Base-by-base conservation (phyloP, 1,284 basidiomycete species). In the Ceratobasidium sp. region DNA sequence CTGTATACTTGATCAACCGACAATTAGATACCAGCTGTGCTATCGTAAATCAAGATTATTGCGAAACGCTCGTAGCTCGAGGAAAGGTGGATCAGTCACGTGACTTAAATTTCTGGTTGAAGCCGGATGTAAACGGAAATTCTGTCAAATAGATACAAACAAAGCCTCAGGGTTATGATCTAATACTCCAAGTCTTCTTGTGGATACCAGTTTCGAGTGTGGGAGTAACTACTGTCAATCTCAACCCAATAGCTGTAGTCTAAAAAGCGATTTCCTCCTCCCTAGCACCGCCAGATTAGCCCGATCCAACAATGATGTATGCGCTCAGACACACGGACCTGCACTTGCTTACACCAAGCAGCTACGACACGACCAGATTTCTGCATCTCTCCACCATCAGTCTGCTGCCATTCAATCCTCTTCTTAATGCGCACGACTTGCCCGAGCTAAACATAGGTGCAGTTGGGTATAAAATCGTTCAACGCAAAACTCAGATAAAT, bases 241-340 rank as follows among this genome's bases (percentile, higher is more conserved):
- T 46, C 56, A 22, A 72, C 22, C 69, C 69, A 72, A 56, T 72
- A 72, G 11, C 54, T 72, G 58, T 72, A 72, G 13, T 72, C 69
- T 34, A 72, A 31, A 39, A 72, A 49, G n/a, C 22, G 49, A 8
- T 54, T 56, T 37, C 49, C 46, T 14, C 4, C 22, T 2, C 69
- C 58, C 69, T 72, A 41, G n/a, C 43, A 49, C 24, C 3, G n/a
- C n/a, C 29, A 7, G 31, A 24, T 71, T 11, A 46, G 29, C 24
- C 19, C 24, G 11, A 37, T 43, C 14, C 27, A 4, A 48, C 16
- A n/a, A n/a, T n/a, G 34, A 48, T 31, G 8, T 13, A 11, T 14
- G 29, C n/a, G 46, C n/a, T 19, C 19, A 13, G 14, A 49, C 22
- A 14, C 22, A 31, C 69, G 7, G 9, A 72, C 69, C 58, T 72